A percentile compares a stretch with the other conserved stretches of the same genome.
Conservation (phyloP, 176 grass and related monocot genomes). For the Pontederia crassipes region DNA sequence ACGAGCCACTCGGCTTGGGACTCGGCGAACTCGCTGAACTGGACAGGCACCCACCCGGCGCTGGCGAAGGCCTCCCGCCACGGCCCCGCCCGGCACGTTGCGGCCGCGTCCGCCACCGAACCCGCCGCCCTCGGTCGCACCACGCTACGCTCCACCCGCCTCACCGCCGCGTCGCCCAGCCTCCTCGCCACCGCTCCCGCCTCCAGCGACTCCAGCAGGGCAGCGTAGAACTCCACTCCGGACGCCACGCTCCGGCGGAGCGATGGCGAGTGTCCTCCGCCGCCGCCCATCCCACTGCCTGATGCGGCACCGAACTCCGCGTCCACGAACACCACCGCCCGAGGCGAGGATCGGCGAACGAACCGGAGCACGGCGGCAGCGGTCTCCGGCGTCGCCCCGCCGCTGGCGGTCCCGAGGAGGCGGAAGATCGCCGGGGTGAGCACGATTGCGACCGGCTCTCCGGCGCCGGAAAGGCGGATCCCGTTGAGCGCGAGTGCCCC, state of each 20-base stretch:
- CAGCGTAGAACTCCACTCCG: conserved; percentile 29
- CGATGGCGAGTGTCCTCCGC: not conserved
- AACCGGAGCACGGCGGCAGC: no score
- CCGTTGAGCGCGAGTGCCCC: conserved; percentile 24
- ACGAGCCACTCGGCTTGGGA: conserved; percentile 47
- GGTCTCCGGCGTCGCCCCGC: not conserved
- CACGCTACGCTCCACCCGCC: conserved; percentile 29
- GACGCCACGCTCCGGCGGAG: conserved; percentile 20
- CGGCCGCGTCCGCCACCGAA: not conserved
- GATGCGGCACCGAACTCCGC: no score
- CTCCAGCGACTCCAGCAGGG: conserved; percentile 32
- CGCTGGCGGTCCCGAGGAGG: conserved; percentile 13
- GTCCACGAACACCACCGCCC: no score
- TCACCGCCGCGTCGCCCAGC: conserved; percentile 21
- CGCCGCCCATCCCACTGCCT: not conserved
- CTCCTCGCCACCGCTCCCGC: conserved; percentile 20
- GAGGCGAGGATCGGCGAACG: no score
- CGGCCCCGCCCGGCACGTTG: conserved; percentile 16
- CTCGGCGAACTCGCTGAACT: conserved; percentile 37
- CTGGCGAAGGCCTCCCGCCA: conserved; percentile 27
- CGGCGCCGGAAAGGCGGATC: conserved; percentile 15
- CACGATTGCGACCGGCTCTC: conserved; percentile 35
- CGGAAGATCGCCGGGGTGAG: conserved; percentile 38
- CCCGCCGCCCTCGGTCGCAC: conserved; percentile 24
- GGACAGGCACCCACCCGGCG: conserved; percentile 17